Evolutionary conservation across 345 rosid genomes (phyloP).

Genomic region (sweet orange (Citrus sinensis)): DNA sequence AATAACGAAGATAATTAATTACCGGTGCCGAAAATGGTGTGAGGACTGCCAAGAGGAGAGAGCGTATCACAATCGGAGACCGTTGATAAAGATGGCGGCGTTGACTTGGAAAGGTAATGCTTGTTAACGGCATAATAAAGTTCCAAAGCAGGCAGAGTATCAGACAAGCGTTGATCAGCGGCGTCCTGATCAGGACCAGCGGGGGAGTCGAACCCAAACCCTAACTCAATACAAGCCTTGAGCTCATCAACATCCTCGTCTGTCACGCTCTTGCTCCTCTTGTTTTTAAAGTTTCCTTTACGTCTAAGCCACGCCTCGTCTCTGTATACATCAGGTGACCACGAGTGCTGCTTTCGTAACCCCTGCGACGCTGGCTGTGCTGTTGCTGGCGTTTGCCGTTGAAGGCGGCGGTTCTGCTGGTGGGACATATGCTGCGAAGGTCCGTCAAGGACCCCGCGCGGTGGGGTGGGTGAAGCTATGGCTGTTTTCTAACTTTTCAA

Average conservation of each 20-base stretch:
- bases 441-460: conserved; percentile 37
- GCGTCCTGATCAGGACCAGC: conserved; percentile 26
- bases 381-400: conserved; percentile 1
- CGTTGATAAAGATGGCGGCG: conserved; percentile 34
- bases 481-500: conserved; percentile 16
- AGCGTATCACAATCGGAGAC: conserved; percentile 51
- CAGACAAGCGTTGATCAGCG: conserved; percentile 62
- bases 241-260: conserved; percentile 95
- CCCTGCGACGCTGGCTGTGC: conserved; percentile 11
- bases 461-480: conserved; percentile 33
- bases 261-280: conserved; percentile 72
- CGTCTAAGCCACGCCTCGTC: conserved; percentile 88
- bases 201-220: conserved; percentile 72
- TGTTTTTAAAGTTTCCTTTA: conserved; percentile 43
- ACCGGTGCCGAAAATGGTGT: conserved; percentile 50
- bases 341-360: conserved; percentile 69
- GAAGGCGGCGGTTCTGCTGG: background rate
- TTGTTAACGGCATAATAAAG: conserved; percentile 80
- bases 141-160: conserved; percentile 83
- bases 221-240: conserved; percentile 81
- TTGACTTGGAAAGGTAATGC: conserved; percentile 45
- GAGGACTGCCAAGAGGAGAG: conserved; percentile 58
- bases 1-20: background rate
- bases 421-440: conserved; percentile 26
- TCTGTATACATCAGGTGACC: conserved; percentile 85